These are phyloP conservation scores for Colletotrichum nymphaeae DNA, from an alignment of 2,329 filamentous ascomycete genomes.

Conservation along the genomic window DNA sequence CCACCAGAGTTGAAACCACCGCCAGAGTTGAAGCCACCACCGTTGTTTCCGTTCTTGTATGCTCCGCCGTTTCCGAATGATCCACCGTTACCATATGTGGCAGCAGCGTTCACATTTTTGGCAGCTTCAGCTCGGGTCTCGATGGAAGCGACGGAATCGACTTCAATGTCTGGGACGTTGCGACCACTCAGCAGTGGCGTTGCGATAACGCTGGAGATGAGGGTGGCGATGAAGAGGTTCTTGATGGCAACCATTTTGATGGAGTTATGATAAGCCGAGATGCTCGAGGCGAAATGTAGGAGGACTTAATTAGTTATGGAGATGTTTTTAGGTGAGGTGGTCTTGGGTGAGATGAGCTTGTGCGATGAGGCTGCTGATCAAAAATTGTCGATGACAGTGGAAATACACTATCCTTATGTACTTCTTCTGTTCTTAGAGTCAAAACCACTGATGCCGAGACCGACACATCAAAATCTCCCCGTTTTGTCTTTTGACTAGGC, in stretches of 20 bases:
- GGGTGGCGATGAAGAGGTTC: constrained; percentile 4
- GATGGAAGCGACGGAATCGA: neutral
- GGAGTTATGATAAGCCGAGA: neutral
- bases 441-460: neutral
- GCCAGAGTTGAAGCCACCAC: neutral
- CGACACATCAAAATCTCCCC: neutral
- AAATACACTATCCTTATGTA: neutral
- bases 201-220: constrained; percentile 12
- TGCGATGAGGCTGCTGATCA: neutral
- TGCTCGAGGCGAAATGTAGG: neutral
- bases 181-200: neutral
- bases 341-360: neutral
- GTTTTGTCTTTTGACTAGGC: constrained; percentile 6
- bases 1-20: neutral
- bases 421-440: neutral
- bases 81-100: neutral
- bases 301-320: too few relatives aligned
- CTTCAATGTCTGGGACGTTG: neutral
- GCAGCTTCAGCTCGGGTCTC: neutral
- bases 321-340: neutral
- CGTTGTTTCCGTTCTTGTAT: constrained; percentile 18
- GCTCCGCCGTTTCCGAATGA: neutral
- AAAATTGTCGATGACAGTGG: fast-evolving
- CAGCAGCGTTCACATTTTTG: too few relatives aligned
- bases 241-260: constrained; percentile 23